These are phyloP conservation scores for Funneliformis caledonium DNA, from an alignment of 371 early-diverging fungal genomes.

Conservation along the genomic window DNA sequence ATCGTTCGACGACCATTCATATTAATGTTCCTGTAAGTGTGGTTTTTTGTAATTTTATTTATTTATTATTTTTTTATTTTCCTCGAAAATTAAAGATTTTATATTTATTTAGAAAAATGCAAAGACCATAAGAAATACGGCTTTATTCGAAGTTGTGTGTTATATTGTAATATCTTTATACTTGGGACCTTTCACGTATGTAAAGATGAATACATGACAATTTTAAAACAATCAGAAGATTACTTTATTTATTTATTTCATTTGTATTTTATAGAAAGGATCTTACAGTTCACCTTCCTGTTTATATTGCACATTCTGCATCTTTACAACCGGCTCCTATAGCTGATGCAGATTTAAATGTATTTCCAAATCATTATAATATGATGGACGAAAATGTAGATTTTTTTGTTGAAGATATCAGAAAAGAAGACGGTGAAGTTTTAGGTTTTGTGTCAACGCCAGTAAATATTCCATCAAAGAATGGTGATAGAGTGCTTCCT, in stretches of 20 bases:
- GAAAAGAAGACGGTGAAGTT: conserved; percentile 38
- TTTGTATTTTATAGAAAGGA: conserved; percentile 48
- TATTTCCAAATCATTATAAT: conserved; percentile 51
- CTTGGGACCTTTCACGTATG: conserved; percentile 57
- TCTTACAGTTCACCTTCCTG: conserved; percentile 57
- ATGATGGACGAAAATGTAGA: conserved; percentile 46
- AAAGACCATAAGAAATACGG: conserved; percentile 56
- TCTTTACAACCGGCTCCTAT: conserved; percentile 53
- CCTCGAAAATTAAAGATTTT: background rate
- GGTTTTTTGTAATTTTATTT: background rate
- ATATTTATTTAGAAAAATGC: conserved; percentile 42
- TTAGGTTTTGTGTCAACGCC: conserved; percentile 25
- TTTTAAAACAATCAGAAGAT: background rate
- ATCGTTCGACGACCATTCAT: conserved; percentile 53
- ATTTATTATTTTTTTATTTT: background rate
- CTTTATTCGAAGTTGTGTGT: conserved; percentile 57
- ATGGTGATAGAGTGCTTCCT: conserved; percentile 24
- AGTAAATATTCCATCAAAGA: conserved; percentile 30
- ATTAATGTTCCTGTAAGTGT: conserved; percentile 52
- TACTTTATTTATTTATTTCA: background rate
- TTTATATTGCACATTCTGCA: conserved; percentile 60
- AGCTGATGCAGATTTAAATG: conserved; percentile 49
- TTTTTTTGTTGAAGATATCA: conserved; percentile 41
- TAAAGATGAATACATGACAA: background rate
- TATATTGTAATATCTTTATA: conserved; percentile 52